Conservation (phyloP, 2,329 filamentous ascomycete species). For the Zymoseptoria brevis region DNA sequence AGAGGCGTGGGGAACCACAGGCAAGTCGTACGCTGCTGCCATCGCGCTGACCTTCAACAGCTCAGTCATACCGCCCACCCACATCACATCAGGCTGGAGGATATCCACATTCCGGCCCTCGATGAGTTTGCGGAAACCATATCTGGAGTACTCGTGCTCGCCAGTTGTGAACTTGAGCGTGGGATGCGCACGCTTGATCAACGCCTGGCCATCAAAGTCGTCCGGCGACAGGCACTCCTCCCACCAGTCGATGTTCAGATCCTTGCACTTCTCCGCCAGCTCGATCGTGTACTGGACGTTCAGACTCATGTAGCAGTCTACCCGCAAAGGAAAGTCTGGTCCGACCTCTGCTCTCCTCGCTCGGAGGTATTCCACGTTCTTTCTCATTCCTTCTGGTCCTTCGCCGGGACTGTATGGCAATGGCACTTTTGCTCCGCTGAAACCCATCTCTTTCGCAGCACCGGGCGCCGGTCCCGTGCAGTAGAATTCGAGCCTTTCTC, state of each 20-base stretch:
- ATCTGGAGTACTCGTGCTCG: slow-evolving; percentile 91
- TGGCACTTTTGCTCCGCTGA: slow-evolving; percentile 84
- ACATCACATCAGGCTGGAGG: slow-evolving; percentile 95
- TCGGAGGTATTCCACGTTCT: slow-evolving; percentile 83
- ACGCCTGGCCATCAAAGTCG: slow-evolving; percentile 81
- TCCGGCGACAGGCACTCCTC: slow-evolving; percentile 89
- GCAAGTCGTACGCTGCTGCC: slow-evolving; percentile 87
- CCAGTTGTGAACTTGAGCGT: slow-evolving; percentile 90
- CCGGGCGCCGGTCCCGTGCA: slow-evolving; percentile 83
- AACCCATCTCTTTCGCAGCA: slow-evolving; percentile 76
- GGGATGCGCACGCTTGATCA: slow-evolving; percentile 85
- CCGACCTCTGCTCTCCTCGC: slow-evolving; percentile 79
- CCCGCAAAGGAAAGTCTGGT: slow-evolving; percentile 84
- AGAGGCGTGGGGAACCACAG: slow-evolving; percentile 88
- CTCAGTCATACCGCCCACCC: slow-evolving; percentile 88
- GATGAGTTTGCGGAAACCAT: slow-evolving; percentile 89
- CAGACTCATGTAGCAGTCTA: slow-evolving; percentile 95
- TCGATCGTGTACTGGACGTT: slow-evolving; percentile 91
- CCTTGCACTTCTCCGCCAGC: slow-evolving; percentile 72
- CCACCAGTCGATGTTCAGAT: slow-evolving; percentile 93
- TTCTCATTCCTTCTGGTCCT: slow-evolving; percentile 69
- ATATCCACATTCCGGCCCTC: slow-evolving; percentile 89
- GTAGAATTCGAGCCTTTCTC: slow-evolving; percentile 80
- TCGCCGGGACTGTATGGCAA: slow-evolving; percentile 86
- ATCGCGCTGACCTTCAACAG: slow-evolving; percentile 81